Percentiles rank a stretch among this genome's conserved stretches.
Conservation (phyloP, 768 basidiomycete species). For the Strobilomyces dryophilus region DNA sequence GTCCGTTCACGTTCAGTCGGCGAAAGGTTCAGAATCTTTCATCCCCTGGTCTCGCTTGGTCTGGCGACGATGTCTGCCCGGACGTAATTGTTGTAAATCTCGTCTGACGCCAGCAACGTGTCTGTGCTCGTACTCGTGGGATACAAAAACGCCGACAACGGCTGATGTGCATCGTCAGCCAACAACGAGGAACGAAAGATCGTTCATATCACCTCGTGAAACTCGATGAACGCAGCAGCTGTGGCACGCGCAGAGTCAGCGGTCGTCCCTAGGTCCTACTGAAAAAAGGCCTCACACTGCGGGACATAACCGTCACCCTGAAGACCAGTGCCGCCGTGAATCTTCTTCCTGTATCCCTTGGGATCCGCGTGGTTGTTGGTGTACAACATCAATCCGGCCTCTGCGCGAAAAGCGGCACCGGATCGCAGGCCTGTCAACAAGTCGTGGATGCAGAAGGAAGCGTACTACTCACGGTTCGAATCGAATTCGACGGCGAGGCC, state of each 20-base stretch:
- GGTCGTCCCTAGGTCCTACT: background rate
- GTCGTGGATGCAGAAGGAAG: background rate
- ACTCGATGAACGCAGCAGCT: conserved; percentile 67
- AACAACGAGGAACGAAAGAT: background rate
- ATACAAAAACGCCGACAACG: conserved; percentile 63
- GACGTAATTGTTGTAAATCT: conserved; percentile 72
- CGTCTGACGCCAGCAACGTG: conserved; percentile 63
- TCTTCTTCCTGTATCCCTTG: conserved; percentile 57
- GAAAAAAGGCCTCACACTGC: conserved; percentile 41
- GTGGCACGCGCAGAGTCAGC: background rate
- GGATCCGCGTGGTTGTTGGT: conserved; percentile 51
- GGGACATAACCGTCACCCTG: conserved; percentile 56
- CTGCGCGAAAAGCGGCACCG: conserved; percentile 30
- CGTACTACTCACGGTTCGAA: conserved; percentile 55
- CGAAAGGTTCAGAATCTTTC: background rate
- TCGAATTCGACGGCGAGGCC: conserved; percentile 60
- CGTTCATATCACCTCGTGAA: conserved; percentile 48
- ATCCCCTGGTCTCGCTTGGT: conserved; percentile 11
- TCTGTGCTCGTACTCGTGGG: conserved; percentile 53
- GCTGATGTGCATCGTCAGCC: conserved; percentile 24
- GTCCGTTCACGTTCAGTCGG: background rate
- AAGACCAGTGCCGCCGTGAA: conserved; percentile 70
- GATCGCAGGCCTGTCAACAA: background rate
- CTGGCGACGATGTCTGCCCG: conserved; percentile 45
- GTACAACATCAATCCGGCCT: conserved; percentile 75